Base-by-base conservation (phyloP, 2,329 filamentous ascomycete species). In the Hypoxylon sp. region DNA sequence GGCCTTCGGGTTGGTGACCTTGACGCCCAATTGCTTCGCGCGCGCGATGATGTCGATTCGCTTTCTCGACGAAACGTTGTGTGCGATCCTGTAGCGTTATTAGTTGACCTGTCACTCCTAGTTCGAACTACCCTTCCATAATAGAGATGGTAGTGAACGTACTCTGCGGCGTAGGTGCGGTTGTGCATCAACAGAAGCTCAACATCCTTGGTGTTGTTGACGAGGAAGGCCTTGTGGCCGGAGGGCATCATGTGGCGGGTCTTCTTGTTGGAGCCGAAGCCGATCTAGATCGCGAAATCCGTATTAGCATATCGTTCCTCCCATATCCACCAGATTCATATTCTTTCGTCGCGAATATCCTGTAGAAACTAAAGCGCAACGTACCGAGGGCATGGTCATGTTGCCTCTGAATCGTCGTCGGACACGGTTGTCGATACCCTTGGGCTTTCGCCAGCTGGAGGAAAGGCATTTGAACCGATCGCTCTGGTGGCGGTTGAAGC, bases 171-270 rank as follows among this genome's bases (percentile, higher is more conserved):
- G 86, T 93, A 97, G 84, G 94, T 97, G 83, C 91, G 91, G 93
- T 98, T 98, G 92, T 99, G 96, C 96, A 99, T 99, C 78, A 99
- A 88, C 80, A 99, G 91, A 71, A 99, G 91, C 84, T 99, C 95
- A 80, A 99, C 91, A 78, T 99, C 96, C 82, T 91, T 89, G 84
- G 89, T 84, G 89, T 99, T 99, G 91, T 91, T 93, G 86, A 99
- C 96, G 81, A 98, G 90, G 92, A 99, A 99, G 74, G 95, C 93
- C 91, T 97, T 98, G 92, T 98, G 95, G 86, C 96, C 96, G 78
- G 94, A 97, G 82, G 96, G 96, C 88, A 94, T 97, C 91, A 98
- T 91, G 89, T 96, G 95, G 81, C 93, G 91, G 81, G 96, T 99
- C 90, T 98, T 98, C 90, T 93, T 97, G 93, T 98, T 98, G 86